Conservation (phyloP, 805 yeast species). For the Jamesozyma hellenica region DNA sequence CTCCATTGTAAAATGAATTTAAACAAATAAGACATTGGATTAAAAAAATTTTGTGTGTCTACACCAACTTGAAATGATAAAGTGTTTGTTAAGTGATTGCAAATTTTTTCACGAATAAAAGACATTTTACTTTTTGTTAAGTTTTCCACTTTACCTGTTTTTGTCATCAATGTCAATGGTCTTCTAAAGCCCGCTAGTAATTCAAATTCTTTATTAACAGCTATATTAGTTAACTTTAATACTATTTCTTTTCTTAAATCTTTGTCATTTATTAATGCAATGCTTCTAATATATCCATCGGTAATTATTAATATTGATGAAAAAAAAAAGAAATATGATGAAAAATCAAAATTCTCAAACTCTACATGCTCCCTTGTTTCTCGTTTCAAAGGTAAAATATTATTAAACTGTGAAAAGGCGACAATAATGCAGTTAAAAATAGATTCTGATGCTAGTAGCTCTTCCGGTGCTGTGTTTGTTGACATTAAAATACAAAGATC, state of each 20-base stretch:
- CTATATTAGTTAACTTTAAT: slow-evolving; percentile 10
- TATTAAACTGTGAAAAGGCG: slow-evolving; percentile 22
- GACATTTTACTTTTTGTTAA: background rate
- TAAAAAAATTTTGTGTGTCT: slow-evolving; percentile 24
- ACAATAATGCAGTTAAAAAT: slow-evolving; percentile 15
- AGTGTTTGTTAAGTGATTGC: slow-evolving; percentile 16
- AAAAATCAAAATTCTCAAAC: slow-evolving; percentile 78
- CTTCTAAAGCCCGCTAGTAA: slow-evolving; percentile 11
- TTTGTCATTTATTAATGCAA: slow-evolving; percentile 17
- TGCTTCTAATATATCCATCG: slow-evolving; percentile 25
- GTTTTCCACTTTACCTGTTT: background rate
- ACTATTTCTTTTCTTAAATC: slow-evolving; percentile 12
- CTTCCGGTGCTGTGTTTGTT: slow-evolving; percentile 48
- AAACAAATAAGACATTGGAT: slow-evolving; percentile 27
- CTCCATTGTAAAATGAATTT: slow-evolving; percentile 27
- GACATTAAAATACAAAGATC: slow-evolving; percentile 66
- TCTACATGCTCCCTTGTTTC: slow-evolving; percentile 79
- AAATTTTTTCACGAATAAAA: slow-evolving; percentile 16
- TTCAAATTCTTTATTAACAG: slow-evolving; percentile 16
- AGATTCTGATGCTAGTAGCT: slow-evolving; percentile 19
- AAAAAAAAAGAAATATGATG: slow-evolving; percentile 25
- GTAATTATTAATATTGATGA: slow-evolving; percentile 25
- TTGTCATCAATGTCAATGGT: background rate
- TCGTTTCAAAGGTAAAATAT: slow-evolving; percentile 56
- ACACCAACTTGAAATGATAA: slow-evolving; percentile 26